Conservation (phyloP, 2,329 filamentous ascomycete species). For the Aureobasidium uvarum region DNA sequence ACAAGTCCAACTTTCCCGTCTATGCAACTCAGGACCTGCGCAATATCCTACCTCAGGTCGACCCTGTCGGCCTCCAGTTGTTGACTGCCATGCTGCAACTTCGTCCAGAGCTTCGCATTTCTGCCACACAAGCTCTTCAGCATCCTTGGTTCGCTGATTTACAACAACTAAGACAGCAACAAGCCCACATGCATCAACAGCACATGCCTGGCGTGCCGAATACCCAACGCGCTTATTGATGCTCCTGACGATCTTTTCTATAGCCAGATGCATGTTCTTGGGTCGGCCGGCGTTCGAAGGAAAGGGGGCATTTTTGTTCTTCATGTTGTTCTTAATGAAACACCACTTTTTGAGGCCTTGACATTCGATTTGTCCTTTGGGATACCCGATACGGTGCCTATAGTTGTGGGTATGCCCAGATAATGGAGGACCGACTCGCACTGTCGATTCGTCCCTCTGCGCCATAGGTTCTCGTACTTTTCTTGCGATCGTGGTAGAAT, state of each 20-base stretch:
- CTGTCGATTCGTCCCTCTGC: not conserved
- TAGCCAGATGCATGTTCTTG: not conserved
- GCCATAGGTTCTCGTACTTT: not conserved
- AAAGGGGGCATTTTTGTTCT: not conserved
- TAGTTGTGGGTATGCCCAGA: not conserved
- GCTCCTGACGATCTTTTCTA: not conserved
- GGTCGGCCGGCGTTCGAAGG: slow-evolving; percentile 12
- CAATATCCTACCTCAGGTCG: slow-evolving; percentile 85
- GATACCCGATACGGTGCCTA: not conserved
- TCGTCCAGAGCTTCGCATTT: slow-evolving; percentile 85
- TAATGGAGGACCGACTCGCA: not conserved
- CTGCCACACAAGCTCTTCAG: slow-evolving; percentile 77
- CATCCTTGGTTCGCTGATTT: slow-evolving; percentile 91
- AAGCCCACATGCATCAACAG: slow-evolving; percentile 26
- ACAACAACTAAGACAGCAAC: slow-evolving; percentile 45
- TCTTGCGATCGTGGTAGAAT: not conserved
- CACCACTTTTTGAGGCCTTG: too few relatives aligned
- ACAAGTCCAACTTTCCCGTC: slow-evolving; percentile 92
- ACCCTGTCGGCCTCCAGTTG: slow-evolving; percentile 80
- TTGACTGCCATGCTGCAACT: slow-evolving; percentile 89
- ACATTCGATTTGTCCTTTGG: not conserved
- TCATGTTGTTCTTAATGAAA: not conserved
- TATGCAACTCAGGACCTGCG: slow-evolving; percentile 90
- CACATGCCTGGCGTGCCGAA: slow-evolving; percentile 28
- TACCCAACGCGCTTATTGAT: slow-evolving; percentile 29